Evolutionary conservation across 2,329 filamentous ascomycete genomes (phyloP), one percentile per base, ranked within the genome.

Genomic region (Aspergillus sp.): DNA sequence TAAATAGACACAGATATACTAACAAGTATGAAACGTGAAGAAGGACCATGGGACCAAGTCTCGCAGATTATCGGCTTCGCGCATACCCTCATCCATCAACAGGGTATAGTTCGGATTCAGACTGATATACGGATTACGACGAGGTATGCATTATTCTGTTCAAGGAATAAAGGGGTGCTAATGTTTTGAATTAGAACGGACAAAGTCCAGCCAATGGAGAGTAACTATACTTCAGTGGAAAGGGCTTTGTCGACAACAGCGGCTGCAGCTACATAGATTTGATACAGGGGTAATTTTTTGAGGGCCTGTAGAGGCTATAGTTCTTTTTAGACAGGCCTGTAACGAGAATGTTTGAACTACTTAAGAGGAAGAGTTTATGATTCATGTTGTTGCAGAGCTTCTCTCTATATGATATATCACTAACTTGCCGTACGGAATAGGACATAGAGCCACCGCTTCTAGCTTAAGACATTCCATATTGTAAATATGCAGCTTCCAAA

Each of bases 41-140:
- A 95, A 72, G 90, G 90, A 5, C 78, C 82, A 33, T 95, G 90
- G 90, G 85, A 91, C 52, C 80, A 88, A 15, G 88, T 93, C 49
- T 87, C 90, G 77, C 75, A 72, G 47, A 74, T 88, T 37, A 85
- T 93, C 51, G 88, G 88, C 15, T 85, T 88, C 69, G 86, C 86
- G 1, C 88, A 93, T 67, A 76, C 77, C 1, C 73, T 86, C 46
- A 79, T 93, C 20, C 88, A 93, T 62, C 71, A 80, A 50, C 77
- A 80, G 45, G 88, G 87, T 20, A 81, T 87, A n/a, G 74, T 84
- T 48, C 76, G 90, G 50, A 85, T 95, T 37, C 90, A 95, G 73
- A 87, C 83, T 5, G 89, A 90, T 58, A 88, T 95, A 72, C 76
- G 89, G 17, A 82, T 90, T 19, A 88, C 88, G 1, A 85, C 85